Evolutionary conservation across 2,329 filamentous ascomycete genomes (phyloP), one percentile per base, ranked within the genome.

Genomic region (Grosmannia huntii): DNA sequence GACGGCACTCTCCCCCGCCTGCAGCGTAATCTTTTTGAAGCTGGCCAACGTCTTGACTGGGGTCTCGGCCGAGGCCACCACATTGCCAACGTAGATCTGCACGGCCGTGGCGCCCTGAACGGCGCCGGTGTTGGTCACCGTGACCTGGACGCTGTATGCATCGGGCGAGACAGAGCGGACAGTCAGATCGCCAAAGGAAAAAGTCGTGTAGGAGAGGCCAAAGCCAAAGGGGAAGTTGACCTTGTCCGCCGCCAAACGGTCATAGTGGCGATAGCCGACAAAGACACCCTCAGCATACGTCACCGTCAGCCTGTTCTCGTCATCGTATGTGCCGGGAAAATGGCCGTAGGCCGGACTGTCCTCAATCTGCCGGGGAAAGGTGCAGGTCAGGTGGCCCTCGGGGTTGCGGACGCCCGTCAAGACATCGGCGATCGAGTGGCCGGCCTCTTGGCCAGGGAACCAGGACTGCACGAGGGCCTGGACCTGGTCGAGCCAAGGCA

Each of bases 231-330:
- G 79, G 70, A 90, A 92, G 36, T n/a, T 41, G 41, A 41, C 12
- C 28, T n/a, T 25, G 28, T 21, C 33, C 86, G 77, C 0, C 85
- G 81, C 0, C 73, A 41, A 76, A 64, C 81, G 84, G 66, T 94
- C 88, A 69, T 89, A 92, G 73, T 84, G 90, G n/a, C 87, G 78
- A 71, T 94, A 92, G 4, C 88, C 89, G 38, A 92, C 76, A 68
- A 89, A 92, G 52, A 94, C 75, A 60, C 89, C 88, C 69, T 94
- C 89, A 51, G 86, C 86, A 66, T 92, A 92, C 1, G 89, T 73
- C 0, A 85, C 83, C 60, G 86, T 79, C 48, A 86, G 81, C 41
- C 84, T 82, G 69, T 91, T 87, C 14, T n/a, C 4, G n/a, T 5
- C 16, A n/a, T 23, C 51, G 19, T 33, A 23, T 6, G n/a, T n/a